These are phyloP conservation scores for Macrocybe gigantea DNA, from an alignment of 768 basidiomycete genomes.

Conservation along the genomic window DNA sequence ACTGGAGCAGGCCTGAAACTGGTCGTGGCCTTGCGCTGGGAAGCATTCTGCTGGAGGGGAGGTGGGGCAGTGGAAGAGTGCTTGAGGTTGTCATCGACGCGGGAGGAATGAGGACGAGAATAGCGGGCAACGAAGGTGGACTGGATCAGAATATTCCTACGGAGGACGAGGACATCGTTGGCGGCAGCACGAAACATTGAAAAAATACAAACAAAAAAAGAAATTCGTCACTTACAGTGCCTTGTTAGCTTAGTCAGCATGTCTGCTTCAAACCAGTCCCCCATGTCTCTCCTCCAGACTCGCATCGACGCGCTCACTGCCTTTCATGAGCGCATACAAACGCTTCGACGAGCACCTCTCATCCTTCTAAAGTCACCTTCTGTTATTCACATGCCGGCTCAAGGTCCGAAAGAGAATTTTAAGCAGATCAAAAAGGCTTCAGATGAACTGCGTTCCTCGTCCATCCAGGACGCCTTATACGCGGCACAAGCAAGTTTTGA, in stretches of 20 bases:
- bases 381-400: constrained; percentile 14
- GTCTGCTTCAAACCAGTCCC: too few species aligned
- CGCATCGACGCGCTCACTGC: constrained; percentile 44
- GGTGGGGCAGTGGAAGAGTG: constrained; percentile 17
- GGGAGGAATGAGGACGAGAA: constrained; percentile 2
- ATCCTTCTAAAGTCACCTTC: constrained; percentile 35
- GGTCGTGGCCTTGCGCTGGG: constrained; percentile 57
- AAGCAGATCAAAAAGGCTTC: constrained; percentile 40
- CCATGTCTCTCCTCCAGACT: constrained; percentile 20
- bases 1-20: constrained; percentile 46
- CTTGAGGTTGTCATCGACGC: constrained; percentile 7
- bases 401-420: constrained; percentile 32
- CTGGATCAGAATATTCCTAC: not conserved
- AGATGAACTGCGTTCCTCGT: constrained; percentile 41
- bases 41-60: constrained; percentile 16
- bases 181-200: constrained; percentile 14
- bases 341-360: constrained; percentile 40
- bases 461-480: constrained; percentile 52
- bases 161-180: constrained; percentile 8
- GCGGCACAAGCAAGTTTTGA: constrained; percentile 51
- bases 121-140: constrained; percentile 4
- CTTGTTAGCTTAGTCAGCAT: too few species aligned
- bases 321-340: constrained; percentile 36
- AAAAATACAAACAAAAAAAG: not conserved
- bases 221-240: not conserved